These are phyloP conservation scores for Cladophialophora yegresii DNA, from an alignment of 2,329 filamentous ascomycete genomes.

Conservation along the genomic window DNA sequence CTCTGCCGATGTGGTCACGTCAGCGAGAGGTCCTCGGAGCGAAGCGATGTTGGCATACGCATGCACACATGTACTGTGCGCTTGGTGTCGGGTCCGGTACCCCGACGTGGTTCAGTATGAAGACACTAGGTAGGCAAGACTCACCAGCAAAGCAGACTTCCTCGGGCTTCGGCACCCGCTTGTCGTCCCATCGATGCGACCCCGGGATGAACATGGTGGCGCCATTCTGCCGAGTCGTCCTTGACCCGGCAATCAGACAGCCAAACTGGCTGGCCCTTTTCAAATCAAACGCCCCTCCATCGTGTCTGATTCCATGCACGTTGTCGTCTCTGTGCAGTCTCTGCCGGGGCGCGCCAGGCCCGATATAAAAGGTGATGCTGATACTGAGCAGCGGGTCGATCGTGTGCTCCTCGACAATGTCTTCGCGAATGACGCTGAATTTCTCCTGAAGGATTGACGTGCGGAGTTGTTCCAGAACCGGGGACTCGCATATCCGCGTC, in stretches of 20 bases:
- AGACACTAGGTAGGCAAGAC: not conserved
- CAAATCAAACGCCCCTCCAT: constrained; percentile 37
- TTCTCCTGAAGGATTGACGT: constrained; percentile 37
- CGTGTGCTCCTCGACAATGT: constrained; percentile 27
- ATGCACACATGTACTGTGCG: not conserved
- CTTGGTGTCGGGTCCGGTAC: not conserved
- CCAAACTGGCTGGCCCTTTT: constrained; percentile 34
- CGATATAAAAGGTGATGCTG: constrained; percentile 38
- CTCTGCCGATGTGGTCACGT: constrained; percentile 35
- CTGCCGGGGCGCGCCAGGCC: constrained; percentile 40
- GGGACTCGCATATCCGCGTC: constrained; percentile 34
- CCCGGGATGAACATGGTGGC: constrained; percentile 56
- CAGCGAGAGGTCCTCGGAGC: not conserved
- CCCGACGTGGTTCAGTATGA: not conserved
- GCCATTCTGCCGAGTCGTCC: constrained; percentile 49
- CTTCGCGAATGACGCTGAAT: constrained; percentile 36
- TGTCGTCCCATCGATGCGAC: constrained; percentile 44
- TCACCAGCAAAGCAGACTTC: constrained; percentile 43
- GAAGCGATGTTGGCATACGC: not conserved
- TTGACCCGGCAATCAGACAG: constrained; percentile 36
- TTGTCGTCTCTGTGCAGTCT: constrained; percentile 45
- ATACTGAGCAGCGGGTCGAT: constrained; percentile 40
- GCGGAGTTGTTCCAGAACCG: constrained; percentile 37
- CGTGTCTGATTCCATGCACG: constrained; percentile 39
- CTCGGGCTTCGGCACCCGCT: constrained; percentile 37